phyloP scores from a whole-genome alignment of 2,329 filamentous ascomycete genomes.

The Cercospora nicotianae region DNA sequence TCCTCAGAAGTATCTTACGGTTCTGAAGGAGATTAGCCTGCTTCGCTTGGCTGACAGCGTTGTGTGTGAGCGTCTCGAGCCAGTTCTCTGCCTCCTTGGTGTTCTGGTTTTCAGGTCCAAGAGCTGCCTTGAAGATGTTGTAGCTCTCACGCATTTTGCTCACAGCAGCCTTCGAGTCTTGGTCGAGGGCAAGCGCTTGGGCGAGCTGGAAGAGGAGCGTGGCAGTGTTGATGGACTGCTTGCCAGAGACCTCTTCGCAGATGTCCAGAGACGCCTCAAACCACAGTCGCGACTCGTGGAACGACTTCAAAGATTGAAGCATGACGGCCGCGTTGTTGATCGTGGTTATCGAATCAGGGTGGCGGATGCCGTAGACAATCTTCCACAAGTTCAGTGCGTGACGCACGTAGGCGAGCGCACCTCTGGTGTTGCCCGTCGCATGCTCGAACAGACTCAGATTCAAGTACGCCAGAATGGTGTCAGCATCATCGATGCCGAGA shows the following conservation, averaged over 20 bases:
- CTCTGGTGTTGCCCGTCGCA: conserved; percentile 83
- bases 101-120: conserved; percentile 90
- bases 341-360: conserved; percentile 97
- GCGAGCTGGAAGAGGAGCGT: conserved; percentile 96
- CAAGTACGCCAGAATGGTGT: conserved; percentile 92
- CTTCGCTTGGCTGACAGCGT: conserved; percentile 90
- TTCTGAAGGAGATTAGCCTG: conserved; percentile 60
- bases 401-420: conserved; percentile 82
- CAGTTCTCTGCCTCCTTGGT: conserved; percentile 97
- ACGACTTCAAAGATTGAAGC: conserved; percentile 93
- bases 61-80: conserved; percentile 94
- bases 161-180: conserved; percentile 88
- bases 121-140: conserved; percentile 85
- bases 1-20: conserved; percentile 30
- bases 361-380: conserved; percentile 87
- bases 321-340: conserved; percentile 99
- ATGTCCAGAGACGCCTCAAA: conserved; percentile 90
- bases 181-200: conserved; percentile 91
- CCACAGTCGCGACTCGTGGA: conserved; percentile 92
- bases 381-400: conserved; percentile 96
- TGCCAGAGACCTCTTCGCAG: conserved; percentile 86
- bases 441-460: conserved; percentile 95
- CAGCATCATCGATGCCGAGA: conserved; percentile 86
- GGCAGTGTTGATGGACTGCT: conserved; percentile 86
- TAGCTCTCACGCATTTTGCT: conserved; percentile 94